A percentile compares a stretch with the other conserved stretches of the same genome.
phyloP scores from a whole-genome alignment of 306 rosid genomes.

The Alnus glutinosa region DNA sequence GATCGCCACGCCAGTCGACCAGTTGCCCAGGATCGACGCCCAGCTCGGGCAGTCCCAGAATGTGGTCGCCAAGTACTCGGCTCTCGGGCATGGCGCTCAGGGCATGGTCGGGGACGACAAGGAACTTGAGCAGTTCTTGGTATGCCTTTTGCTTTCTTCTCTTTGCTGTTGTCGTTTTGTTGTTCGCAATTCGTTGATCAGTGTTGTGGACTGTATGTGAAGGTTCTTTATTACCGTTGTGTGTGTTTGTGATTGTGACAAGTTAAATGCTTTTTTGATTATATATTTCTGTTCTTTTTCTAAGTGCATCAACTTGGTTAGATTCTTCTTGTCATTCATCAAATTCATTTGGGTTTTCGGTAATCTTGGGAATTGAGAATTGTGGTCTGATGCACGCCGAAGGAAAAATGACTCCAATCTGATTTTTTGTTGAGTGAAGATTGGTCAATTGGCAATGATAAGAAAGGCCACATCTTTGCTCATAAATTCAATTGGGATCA shows the following conservation, averaged over 20 bases:
- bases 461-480: slow-evolving; percentile 1
- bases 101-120: slow-evolving; percentile 68
- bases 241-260: not conserved
- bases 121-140: slow-evolving; percentile 96
- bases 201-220: not conserved
- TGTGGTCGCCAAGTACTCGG: slow-evolving; percentile 89
- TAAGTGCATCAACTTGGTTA: not conserved
- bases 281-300: not conserved
- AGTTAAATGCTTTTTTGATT: not conserved
- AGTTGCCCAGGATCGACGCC: slow-evolving; percentile 92
- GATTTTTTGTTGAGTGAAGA: not conserved
- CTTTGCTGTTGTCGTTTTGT: not conserved
- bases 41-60: slow-evolving; percentile 93
- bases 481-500: not conserved
- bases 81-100: slow-evolving; percentile 51
- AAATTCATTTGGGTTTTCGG: not conserved
- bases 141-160: slow-evolving; percentile 34
- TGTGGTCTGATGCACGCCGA: not conserved
- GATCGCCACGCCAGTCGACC: slow-evolving; percentile 98
- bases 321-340: not conserved
- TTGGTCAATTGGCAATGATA: not conserved
- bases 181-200: not conserved
- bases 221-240: not conserved
- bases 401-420: not conserved
- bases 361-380: not conserved